Evolutionary conservation across 495 filamentous ascomycete genomes (phyloP), one percentile per base, ranked within the genome.

Genomic region (Lindgomyces ingoldianus): DNA sequence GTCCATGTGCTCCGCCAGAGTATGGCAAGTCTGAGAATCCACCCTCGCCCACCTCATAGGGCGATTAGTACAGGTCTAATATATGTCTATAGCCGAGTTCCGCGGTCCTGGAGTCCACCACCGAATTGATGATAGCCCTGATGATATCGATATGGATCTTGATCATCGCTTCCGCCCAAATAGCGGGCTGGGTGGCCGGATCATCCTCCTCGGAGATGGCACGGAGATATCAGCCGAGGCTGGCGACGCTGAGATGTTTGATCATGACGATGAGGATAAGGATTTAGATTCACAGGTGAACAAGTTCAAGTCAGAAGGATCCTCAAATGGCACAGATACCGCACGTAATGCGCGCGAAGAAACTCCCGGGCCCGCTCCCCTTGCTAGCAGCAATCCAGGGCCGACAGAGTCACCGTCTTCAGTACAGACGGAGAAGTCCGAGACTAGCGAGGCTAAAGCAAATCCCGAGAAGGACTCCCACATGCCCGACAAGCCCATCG

Each of bases 1-100:
- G 94, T 73, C 94, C 95, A 75, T 97, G 94, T 81, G 94, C 94
- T 77, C 94, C 94, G 79, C 94, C 93, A 70, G 94, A 98, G 88
- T 98, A 98, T 81, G 94, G 94, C 89, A 96, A 89, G 91, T 81
- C 82, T 78, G 80, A 74, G 79, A 73, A 77, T 80, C 64, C 69
- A 61, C 22, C 51, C 73, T 62, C 64, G 50, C 49, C 53, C 45
- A 57, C 18, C 64, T 57, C 33, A 11, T 21, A 52, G 36, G 55
- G 36, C 64, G 42, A 73, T 41, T 74, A 69, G 60, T 71, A 62
- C 12, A 67, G 63, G 60, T 61, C 57, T 70, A 53, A 45, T 69
- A 49, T 55, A 67, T 36, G 48, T 47, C 14, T 64, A 72, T 78
- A 98, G 94, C 94, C 78, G 92, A 98, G 80, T 96, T 96, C 83